Evolutionary conservation across 208 protist species (phyloP).

Genomic region (Leptomonas seymouri): DNA sequence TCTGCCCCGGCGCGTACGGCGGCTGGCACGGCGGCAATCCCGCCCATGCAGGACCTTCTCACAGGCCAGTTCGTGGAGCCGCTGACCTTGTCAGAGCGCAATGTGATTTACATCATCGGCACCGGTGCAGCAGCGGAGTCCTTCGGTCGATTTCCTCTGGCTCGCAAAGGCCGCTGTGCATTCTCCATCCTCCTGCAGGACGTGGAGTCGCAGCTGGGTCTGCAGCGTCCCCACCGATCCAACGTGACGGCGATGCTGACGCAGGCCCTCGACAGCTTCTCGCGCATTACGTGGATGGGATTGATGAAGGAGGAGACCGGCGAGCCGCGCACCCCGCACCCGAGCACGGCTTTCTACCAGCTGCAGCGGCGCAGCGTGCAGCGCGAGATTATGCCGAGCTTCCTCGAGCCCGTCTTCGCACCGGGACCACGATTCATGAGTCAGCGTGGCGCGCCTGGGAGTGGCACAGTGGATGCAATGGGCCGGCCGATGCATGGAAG

Average conservation of each 20-base stretch:
- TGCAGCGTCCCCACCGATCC: slow-evolving; percentile 52
- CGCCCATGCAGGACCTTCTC: slow-evolving; percentile 89
- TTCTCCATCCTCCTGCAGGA: slow-evolving; percentile 87
- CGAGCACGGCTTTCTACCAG: slow-evolving; percentile 52
- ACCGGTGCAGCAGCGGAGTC: slow-evolving; percentile 72
- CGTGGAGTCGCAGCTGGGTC: slow-evolving; percentile 81
- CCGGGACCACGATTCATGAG: slow-evolving; percentile 29
- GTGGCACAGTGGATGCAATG: slow-evolving; percentile 17
- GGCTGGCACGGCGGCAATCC: slow-evolving; percentile 45
- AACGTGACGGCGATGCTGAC: slow-evolving; percentile 74
- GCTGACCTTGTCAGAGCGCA: slow-evolving; percentile 66
- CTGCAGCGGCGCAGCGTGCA: slow-evolving; percentile 76
- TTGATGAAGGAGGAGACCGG: slow-evolving; percentile 83
- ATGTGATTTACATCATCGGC: slow-evolving; percentile 89
- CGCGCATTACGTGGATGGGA: slow-evolving; percentile 87
- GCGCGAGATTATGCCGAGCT: slow-evolving; percentile 82
- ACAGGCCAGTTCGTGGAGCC: slow-evolving; percentile 90
- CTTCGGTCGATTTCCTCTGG: slow-evolving; percentile 73
- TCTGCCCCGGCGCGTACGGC: slow-evolving; percentile 62
- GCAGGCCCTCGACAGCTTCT: slow-evolving; percentile 81
- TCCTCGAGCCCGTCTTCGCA: slow-evolving; percentile 76
- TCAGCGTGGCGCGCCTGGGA: slow-evolving; percentile 3
- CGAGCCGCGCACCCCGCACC: slow-evolving; percentile 54
- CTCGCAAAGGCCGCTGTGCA: slow-evolving; percentile 72
- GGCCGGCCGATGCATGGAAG: slow-evolving; percentile 11